phyloP scores from a whole-genome alignment of 2,329 filamentous ascomycete genomes.

The Rhynchosporium graminicola region DNA sequence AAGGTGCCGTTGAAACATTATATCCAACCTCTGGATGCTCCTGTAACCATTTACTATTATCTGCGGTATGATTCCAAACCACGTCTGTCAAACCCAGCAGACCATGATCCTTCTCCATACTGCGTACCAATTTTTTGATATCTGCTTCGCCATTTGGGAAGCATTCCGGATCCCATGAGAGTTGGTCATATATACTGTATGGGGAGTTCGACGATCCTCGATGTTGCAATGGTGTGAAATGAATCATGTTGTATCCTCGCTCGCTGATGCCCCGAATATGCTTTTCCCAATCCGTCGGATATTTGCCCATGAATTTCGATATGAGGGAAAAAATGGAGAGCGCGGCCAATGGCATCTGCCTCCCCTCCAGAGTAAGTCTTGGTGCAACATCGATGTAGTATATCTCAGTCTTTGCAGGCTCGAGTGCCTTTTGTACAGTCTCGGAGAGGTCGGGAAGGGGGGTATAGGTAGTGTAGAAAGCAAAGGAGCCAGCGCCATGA shows the following conservation, averaged over 20 bases:
- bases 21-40: slow-evolving; percentile 96
- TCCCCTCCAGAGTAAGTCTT: slow-evolving; percentile 70
- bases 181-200: slow-evolving; percentile 94
- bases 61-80: slow-evolving; percentile 95
- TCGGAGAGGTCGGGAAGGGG: slow-evolving; percentile 74
- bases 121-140: slow-evolving; percentile 72
- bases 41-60: slow-evolving; percentile 92
- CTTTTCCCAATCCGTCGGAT: slow-evolving; percentile 85
- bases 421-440: slow-evolving; percentile 47
- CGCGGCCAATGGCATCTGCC: slow-evolving; percentile 78
- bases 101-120: slow-evolving; percentile 81
- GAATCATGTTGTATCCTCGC: slow-evolving; percentile 97
- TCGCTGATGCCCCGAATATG: slow-evolving; percentile 86
- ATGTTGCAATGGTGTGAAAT: slow-evolving; percentile 92
- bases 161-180: slow-evolving; percentile 76
- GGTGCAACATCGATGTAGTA: slow-evolving; percentile 97
- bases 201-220: slow-evolving; percentile 92
- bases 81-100: slow-evolving; percentile 91
- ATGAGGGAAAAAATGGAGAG: slow-evolving; percentile 91
- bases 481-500: slow-evolving; percentile 80
- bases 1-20: slow-evolving; percentile 86
- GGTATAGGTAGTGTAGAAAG: slow-evolving; percentile 91
- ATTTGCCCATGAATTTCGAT: slow-evolving; percentile 97
- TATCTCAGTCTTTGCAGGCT: slow-evolving; percentile 67
- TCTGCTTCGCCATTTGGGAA: slow-evolving; percentile 88